Base-by-base conservation (phyloP, 139 green algal genomes). In the Eudorina sp. region DNA sequence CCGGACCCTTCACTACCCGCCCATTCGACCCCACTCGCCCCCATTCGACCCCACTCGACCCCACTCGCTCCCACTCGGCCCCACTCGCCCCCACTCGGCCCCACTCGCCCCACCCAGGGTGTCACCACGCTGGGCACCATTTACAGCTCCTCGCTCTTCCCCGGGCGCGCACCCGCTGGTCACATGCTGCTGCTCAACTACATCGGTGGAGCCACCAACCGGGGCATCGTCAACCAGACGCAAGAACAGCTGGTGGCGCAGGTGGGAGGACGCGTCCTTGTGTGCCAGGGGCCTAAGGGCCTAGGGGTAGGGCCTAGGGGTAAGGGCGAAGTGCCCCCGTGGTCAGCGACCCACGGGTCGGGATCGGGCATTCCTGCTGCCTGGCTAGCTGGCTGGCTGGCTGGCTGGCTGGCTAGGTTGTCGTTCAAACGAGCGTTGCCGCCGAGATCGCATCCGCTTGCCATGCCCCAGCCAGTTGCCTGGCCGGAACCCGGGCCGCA, bases 51-150 rank as follows among this genome's bases (percentile, higher is more conserved):
- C n/a, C 62, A 41, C 36, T 14, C 68, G n/a, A 31, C 69, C 69
- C 36, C 25, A 38, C n/a, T 43, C 46, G 13, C 29, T 13, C 53
- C 77, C 36, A 41, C 38, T 23, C 38, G 27, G 21, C 18, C n/a
- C n/a, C n/a, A n/a, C n/a, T n/a, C 69, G 31, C 38, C 34, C 69
- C 69, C 70, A 23, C 70, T 53, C 40, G 19, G 1, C 31, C 74
- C 6, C n/a, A 7, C 74, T 46, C 43, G 1, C 40, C 46, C 16
- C 96, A 99, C n/a, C 34, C 96, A 99, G 94, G 97, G 97, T 75
- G 93, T 99, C 23, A 95, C 91, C 29, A 99, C 98, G 0, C 95
- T 99, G 79, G 98, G 98, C 85, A 99, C 98, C 77, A 99, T 99
- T 92, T 99, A 99, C 96, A 96, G 90, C 81, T 98, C 93, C 80